Evolutionary conservation across 1,284 basidiomycete genomes (phyloP), one percentile per base, ranked within the genome.

Genomic region (Apiotrichum sp.): DNA sequence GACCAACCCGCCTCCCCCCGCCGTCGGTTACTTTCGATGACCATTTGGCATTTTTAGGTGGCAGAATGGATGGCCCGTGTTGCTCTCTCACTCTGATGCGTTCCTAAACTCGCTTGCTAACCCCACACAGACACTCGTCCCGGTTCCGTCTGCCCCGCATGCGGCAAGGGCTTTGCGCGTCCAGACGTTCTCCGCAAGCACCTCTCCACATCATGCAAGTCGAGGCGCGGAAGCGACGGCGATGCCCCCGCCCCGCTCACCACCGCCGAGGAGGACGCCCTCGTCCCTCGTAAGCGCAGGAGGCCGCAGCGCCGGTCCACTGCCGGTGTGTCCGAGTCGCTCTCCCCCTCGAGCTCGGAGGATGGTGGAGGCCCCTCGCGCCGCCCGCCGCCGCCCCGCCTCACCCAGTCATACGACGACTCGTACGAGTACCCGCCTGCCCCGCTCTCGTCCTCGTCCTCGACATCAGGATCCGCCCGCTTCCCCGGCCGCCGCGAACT

Each of bases 181-280:
- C 57, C 61, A 8, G 61, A 62, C 38, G 61, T 62, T 1, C 57
- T 62, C 13, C 61, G 61, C 48, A 62, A 62, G 53, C 61, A 62
- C 44, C 58, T 62, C 14, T 57, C 53, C 16, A 62, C 61, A 2
- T 59, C 61, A 13, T 62, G 61, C 58, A 62, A 59, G 46, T 52
- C 51, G 6, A 55, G 61, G 7, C 54, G 59, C 2, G 56, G 56
- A 13, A 56, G 56, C 48, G 59, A 61, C 22, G 59, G 59, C n/a
- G 59, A 58, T 40, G 54, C 56, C 2, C 54, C 52, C 2, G 56
- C 59, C 1, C 59, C 59, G 6, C 41, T 61, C 14, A 56, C 56
- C 8, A 58, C 46, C 13, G 59, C 59, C 16, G 59, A 61, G 52
- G 59, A 61, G 53, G 59, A 61, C 32, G 59, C 59, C 2, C 54